These are phyloP conservation scores for Orbilia brochopaga DNA, from an alignment of 2,329 filamentous ascomycete species.

Conservation along the genomic window DNA sequence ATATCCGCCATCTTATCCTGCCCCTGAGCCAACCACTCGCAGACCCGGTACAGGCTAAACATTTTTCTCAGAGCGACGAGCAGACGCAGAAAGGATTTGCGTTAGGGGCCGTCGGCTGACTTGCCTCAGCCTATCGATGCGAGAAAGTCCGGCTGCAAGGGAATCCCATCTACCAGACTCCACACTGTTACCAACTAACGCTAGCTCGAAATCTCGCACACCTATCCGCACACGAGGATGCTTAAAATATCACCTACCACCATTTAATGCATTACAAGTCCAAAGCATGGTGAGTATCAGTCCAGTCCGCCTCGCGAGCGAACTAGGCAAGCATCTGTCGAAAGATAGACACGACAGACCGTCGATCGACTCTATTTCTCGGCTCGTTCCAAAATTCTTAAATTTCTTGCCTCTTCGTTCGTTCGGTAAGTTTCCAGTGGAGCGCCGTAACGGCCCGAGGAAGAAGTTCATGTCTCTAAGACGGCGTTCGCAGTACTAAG, in stretches of 20 bases:
- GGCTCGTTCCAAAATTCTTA: not conserved
- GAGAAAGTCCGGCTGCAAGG: constrained; percentile 42
- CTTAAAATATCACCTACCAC: not conserved
- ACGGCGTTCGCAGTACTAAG: constrained; percentile 11
- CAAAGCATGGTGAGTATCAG: not conserved
- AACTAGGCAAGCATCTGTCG: constrained; percentile 29
- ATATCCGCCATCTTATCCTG: not conserved
- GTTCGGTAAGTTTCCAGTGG: constrained; percentile 1
- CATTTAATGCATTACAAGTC: not conserved
- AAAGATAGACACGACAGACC: not conserved
- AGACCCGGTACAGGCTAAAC: not conserved
- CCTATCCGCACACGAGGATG: constrained; percentile 3
- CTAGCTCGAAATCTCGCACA: not conserved
- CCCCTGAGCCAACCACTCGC: constrained; percentile 7
- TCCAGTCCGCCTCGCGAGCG: not conserved
- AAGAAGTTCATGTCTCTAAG: not conserved
- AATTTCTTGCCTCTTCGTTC: not conserved
- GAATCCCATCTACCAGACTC: constrained; percentile 35
- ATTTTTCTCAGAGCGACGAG: constrained; percentile 24
- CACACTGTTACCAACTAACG: constrained; percentile 10
- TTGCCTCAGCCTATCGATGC: constrained; percentile 46
- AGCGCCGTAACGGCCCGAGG: constrained; percentile 47
- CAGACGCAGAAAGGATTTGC: constrained; percentile 36
- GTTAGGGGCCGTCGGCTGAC: constrained; percentile 17
- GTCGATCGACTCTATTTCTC: not conserved